phyloP scores from a whole-genome alignment of 495 filamentous ascomycete species.

The Aspergillus ellipticus region DNA sequence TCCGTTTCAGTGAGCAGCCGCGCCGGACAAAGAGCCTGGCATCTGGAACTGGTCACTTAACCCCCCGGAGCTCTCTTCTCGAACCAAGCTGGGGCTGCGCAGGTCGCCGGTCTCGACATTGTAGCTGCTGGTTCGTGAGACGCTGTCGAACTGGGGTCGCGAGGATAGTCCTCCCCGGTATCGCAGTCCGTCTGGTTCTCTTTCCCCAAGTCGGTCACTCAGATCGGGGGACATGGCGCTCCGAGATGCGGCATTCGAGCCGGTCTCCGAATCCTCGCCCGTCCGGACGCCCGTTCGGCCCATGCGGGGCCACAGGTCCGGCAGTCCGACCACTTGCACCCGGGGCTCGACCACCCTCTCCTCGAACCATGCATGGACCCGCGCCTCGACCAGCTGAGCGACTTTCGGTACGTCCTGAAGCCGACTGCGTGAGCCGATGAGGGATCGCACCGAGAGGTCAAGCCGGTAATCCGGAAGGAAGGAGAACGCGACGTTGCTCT shows the following conservation, averaged over 20 bases:
- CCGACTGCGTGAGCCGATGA: constrained; percentile 85
- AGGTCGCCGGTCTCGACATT: constrained; percentile 36
- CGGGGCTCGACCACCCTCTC: constrained; percentile 92
- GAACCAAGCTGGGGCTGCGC: constrained; percentile 33
- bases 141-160: constrained; percentile 31
- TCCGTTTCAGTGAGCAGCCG: not conserved
- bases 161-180: constrained; percentile 32
- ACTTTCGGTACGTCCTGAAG: constrained; percentile 97
- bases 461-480: constrained; percentile 95
- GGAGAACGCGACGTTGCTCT: constrained; percentile 87
- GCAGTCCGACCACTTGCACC: constrained; percentile 91
- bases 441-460: constrained; percentile 83
- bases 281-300: constrained; percentile 43
- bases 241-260: constrained; percentile 36
- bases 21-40: constrained; percentile 14
- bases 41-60: constrained; percentile 34
- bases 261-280: constrained; percentile 43
- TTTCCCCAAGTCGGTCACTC: constrained; percentile 19
- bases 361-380: constrained; percentile 95
- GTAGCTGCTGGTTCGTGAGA: constrained; percentile 37
- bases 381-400: constrained; percentile 85
- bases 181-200: constrained; percentile 33
- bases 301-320: constrained; percentile 90
- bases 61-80: constrained; percentile 30
- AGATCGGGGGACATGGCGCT: constrained; percentile 31